Percentiles rank a stretch among this genome's conserved stretches.
These are phyloP conservation scores for Xylaria grammica DNA, from an alignment of 495 filamentous ascomycete species.

Conservation along the genomic window DNA sequence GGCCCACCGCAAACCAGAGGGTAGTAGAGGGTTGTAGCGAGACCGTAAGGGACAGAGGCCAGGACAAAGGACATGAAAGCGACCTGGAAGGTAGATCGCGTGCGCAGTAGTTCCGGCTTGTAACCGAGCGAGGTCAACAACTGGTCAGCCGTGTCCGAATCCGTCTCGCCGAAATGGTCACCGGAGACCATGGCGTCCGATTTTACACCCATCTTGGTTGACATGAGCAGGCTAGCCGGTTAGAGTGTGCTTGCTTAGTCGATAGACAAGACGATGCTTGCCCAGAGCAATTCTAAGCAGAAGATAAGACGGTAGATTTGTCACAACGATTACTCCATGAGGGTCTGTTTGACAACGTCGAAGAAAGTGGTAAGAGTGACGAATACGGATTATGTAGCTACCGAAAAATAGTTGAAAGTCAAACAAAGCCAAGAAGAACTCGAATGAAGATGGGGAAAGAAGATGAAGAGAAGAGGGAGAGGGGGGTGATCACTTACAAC, in stretches of 20 bases:
- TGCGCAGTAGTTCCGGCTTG: constrained; percentile 55
- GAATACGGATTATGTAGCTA: neutral
- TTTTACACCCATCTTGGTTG: constrained; percentile 16
- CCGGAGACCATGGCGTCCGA: constrained; percentile 7
- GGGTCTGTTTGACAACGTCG: neutral
- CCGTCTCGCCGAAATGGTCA: constrained; percentile 21
- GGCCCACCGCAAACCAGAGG: constrained; percentile 68
- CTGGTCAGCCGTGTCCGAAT: constrained; percentile 46
- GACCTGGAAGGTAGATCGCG: constrained; percentile 59
- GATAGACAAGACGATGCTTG: neutral
- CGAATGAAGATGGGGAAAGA: neutral
- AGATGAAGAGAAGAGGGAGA: constrained; percentile 4
- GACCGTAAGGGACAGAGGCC: constrained; percentile 65
- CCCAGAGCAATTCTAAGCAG: neutral
- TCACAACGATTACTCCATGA: constrained; percentile 11
- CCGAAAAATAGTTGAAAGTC: neutral
- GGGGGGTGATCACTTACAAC: constrained; percentile 7
- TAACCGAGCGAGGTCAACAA: constrained; percentile 58
- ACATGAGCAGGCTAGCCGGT: neutral
- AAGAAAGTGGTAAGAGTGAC: neutral
- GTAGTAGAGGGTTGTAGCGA: constrained; percentile 73
- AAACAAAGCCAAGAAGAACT: neutral
- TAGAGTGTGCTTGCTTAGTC: too few relatives aligned
- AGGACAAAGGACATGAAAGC: constrained; percentile 64
- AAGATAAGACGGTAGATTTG: neutral